Base-by-base conservation (phyloP, 257 asterid species). In the Rubia yunnanensis region DNA sequence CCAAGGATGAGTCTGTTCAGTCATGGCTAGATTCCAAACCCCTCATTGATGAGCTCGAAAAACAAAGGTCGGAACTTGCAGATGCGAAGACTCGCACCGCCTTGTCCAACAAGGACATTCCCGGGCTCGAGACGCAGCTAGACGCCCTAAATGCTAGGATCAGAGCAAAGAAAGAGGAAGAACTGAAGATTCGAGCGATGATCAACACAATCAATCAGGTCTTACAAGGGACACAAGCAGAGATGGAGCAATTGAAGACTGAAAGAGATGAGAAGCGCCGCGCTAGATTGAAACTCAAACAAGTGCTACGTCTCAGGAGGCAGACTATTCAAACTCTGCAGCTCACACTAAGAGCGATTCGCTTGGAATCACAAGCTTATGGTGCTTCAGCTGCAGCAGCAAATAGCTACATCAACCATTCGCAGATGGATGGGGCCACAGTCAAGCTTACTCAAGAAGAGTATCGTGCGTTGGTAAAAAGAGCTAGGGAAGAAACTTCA, bases 21-120 rank as follows among this genome's bases (percentile, higher is more conserved):
- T 82, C 92, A 27, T 87, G 86, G 89, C 62, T 84, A 59, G 95
- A 86, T 38, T 84, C 95, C 35, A 80, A 82, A 50, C 87, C 92
- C 36, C 56, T 84, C 13, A 79, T 84, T 15, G 91, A 83, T 22
- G 81, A 83, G 72, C 88, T 87, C n/a, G 85, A 87, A 49, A 84
- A 77, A 64, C 77, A 69, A 72, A 84, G 85, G 31, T 75, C 80
- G 7, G 86, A 77, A 64, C 76, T 84, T 14, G 77, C 44, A 26
- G 73, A 32, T 38, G 65, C 75, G 49, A 74, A 72, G 58, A 71
- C 31, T 50, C 53, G 75, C 64, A 62, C 78, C 34, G 7, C 34
- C 67, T 24, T 38, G 11, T 58, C 76, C 44, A 14, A 48, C 23
- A 23, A 35, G 15, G n/a, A 30, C 38, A 35, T 72, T 50, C 68